A percentile compares a stretch with the other conserved stretches of the same genome.
Conservation (phyloP, 495 filamentous ascomycete species). For the Penicillium mononematosum region DNA sequence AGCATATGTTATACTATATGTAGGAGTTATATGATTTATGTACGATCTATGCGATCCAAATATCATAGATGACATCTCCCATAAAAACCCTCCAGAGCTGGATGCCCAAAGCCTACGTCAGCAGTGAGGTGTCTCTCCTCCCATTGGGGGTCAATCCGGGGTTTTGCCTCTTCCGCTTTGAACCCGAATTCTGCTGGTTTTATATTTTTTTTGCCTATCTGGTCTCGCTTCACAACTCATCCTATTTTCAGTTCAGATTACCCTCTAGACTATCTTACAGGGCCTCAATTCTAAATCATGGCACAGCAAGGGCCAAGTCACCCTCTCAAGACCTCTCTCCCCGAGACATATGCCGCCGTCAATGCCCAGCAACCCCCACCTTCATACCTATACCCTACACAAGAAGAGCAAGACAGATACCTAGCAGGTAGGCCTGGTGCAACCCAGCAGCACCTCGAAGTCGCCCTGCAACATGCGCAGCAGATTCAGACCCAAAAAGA, state of each 20-base stretch:
- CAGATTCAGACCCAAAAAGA: constrained; percentile 75
- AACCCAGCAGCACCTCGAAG: constrained; percentile 54
- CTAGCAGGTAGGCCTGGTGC: constrained; percentile 38
- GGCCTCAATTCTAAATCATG: constrained; percentile 12
- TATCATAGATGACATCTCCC: neutral
- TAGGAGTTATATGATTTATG: neutral
- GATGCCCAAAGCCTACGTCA: constrained; percentile 17
- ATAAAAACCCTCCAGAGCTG: too few relatives aligned
- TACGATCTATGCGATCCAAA: neutral
- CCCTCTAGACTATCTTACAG: neutral
- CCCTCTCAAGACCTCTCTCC: constrained; percentile 56
- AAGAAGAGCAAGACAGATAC: constrained; percentile 34
- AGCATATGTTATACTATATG: neutral
- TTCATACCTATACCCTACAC: constrained; percentile 28
- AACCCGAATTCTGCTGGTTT: constrained; percentile 2
- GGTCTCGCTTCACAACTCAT: neutral
- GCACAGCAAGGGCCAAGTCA: constrained; percentile 38
- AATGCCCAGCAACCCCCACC: constrained; percentile 31
- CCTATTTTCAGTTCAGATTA: neutral
- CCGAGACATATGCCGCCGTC: constrained; percentile 38
- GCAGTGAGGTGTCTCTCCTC: constrained; percentile 15
- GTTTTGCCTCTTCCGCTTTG: constrained; percentile 20
- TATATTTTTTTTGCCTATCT: neutral
- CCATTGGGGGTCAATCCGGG: constrained; percentile 19
- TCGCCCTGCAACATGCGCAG: constrained; percentile 77